Conservation (phyloP, 2,329 filamentous ascomycete species). For the Botrytis fabae region DNA sequence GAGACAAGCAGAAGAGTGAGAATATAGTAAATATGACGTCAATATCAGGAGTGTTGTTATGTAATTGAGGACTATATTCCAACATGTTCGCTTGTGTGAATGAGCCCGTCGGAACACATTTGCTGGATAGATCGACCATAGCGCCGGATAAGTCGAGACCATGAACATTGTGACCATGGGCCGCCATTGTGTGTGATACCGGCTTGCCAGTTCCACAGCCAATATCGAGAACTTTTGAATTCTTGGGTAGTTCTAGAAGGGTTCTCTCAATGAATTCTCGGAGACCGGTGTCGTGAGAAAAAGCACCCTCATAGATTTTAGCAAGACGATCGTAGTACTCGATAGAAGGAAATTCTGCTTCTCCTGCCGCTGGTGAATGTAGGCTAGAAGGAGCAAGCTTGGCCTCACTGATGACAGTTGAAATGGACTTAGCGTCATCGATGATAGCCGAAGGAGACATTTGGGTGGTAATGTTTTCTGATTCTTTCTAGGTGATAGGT, state of each 20-base stretch:
- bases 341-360: background rate
- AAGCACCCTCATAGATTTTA: constrained; percentile 3
- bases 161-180: constrained; percentile 29
- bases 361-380: background rate
- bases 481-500: background rate
- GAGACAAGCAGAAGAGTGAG: constrained; percentile 26
- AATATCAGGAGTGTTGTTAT: constrained; percentile 4
- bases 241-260: background rate
- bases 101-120: constrained; percentile 27
- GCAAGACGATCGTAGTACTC: constrained; percentile 12
- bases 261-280: background rate
- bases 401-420: background rate
- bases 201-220: constrained; percentile 42
- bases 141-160: constrained; percentile 42
- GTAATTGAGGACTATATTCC: constrained; percentile 20
- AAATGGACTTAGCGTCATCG: background rate
- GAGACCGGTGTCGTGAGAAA: background rate
- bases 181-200: constrained; percentile 33
- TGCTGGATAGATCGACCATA: constrained; percentile 24
- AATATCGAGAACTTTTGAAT: constrained; percentile 36
- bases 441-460: constrained; percentile 7
- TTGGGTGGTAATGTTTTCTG: background rate
- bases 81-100: constrained; percentile 29
- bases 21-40: constrained; percentile 26
- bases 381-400: background rate